phyloP scores from a whole-genome alignment of 2,329 filamentous ascomycete genomes.

The Arthrobotrys megalospora region DNA sequence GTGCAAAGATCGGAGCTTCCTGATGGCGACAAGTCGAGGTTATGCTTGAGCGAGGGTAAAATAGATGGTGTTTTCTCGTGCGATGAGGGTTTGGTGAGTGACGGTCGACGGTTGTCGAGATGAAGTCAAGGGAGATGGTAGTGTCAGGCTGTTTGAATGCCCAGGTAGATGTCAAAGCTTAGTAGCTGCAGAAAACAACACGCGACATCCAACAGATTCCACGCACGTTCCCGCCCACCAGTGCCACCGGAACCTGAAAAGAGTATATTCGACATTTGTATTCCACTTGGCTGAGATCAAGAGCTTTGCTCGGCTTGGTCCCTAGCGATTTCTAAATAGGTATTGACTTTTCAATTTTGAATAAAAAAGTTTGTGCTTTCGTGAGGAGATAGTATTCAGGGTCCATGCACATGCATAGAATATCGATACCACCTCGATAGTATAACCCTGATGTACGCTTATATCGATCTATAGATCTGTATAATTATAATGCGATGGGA shows the following conservation, averaged over 20 bases:
- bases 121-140: constrained; percentile 15
- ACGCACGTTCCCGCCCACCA: not conserved
- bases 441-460: no score
- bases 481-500: no score
- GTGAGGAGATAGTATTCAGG: no score
- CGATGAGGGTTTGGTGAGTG: constrained; percentile 32
- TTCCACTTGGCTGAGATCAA: no score
- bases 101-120: constrained; percentile 7
- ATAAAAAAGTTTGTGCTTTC: no score
- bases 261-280: no score
- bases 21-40: constrained; percentile 45
- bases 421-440: no score
- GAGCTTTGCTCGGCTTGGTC: no score
- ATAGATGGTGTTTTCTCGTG: constrained; percentile 10
- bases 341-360: no score
- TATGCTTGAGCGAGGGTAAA: constrained; percentile 37
- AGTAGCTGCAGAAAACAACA: constrained; percentile 49
- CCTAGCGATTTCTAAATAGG: no score
- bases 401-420: no score
- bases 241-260: not conserved
- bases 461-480: no score
- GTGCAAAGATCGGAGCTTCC: constrained; percentile 51
- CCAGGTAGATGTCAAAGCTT: constrained; percentile 15
- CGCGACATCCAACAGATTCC: constrained; percentile 56
- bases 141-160: constrained; percentile 14